Conservation (phyloP, 1,284 basidiomycete species). For the Abortiporus biennis region DNA sequence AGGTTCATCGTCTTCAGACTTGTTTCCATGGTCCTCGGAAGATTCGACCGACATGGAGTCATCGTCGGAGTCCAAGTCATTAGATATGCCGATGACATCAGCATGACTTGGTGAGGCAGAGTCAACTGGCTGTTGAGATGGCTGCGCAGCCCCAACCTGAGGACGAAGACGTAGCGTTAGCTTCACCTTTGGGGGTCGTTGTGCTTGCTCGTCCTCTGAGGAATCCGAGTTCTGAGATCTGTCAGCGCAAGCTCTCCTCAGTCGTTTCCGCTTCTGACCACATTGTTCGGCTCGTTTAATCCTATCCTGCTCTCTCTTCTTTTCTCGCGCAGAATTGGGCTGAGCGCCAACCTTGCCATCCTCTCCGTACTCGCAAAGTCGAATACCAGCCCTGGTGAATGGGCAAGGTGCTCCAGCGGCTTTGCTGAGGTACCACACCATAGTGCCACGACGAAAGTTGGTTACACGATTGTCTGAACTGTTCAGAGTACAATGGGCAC, state of each 20-base stretch:
- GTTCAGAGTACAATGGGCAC: slow-evolving; percentile 45
- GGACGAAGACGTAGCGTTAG: slow-evolving; percentile 59
- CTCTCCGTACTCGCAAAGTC: slow-evolving; percentile 59
- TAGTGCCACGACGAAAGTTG: slow-evolving; percentile 72
- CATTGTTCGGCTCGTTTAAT: slow-evolving; percentile 33
- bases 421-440: slow-evolving; percentile 72
- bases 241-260: slow-evolving; percentile 42
- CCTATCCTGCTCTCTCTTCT: slow-evolving; percentile 33
- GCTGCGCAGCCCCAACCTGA: no score
- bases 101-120: slow-evolving; percentile 13
- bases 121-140: slow-evolving; percentile 21
- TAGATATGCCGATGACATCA: slow-evolving; percentile 37
- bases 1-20: slow-evolving; percentile 23
- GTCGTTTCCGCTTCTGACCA: slow-evolving; percentile 68
- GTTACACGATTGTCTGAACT: slow-evolving; percentile 47
- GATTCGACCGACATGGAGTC: slow-evolving; percentile 25
- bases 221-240: slow-evolving; percentile 32
- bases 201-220: slow-evolving; percentile 36
- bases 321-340: slow-evolving; percentile 27
- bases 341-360: slow-evolving; percentile 31
- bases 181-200: slow-evolving; percentile 59
- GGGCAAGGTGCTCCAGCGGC: slow-evolving; percentile 70
- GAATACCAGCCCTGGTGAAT: slow-evolving; percentile 63
- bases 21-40: slow-evolving; percentile 14
- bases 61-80: slow-evolving; percentile 21